A percentile compares a stretch with the other conserved stretches of the same genome.
Conservation (phyloP, 208 protist genomes). For the Balamuthia mandrillaris region DNA sequence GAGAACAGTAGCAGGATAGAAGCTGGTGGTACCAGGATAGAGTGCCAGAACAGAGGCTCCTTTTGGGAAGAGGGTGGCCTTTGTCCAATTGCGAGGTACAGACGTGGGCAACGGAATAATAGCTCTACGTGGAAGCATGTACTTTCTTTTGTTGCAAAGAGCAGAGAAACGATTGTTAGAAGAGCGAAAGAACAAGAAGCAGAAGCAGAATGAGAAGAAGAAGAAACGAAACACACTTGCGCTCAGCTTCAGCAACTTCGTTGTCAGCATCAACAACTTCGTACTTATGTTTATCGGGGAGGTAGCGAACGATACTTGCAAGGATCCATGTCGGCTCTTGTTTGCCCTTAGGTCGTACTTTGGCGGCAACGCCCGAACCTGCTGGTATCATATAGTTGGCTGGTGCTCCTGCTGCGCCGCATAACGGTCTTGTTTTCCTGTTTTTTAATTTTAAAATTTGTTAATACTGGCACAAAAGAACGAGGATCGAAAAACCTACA, state of each 20-base stretch:
- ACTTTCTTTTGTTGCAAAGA: background rate
- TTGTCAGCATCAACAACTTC: conserved; percentile 28
- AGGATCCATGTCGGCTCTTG: too few relatives aligned
- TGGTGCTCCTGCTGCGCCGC: too few relatives aligned
- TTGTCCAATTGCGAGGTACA: background rate
- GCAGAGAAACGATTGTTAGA: background rate
- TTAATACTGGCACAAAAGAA: too few relatives aligned
- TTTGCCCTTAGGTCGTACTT: too few relatives aligned
- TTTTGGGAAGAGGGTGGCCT: conserved; percentile 33
- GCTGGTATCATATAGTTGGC: too few relatives aligned
- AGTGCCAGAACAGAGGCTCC: conserved; percentile 11
- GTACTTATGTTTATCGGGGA: conserved; percentile 27
- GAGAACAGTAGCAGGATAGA: conserved; percentile 23
- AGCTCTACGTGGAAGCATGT: background rate
- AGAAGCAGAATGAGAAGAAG: background rate
- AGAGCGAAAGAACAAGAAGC: background rate
- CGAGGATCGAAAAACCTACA: too few relatives aligned
- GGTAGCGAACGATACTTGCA: too few relatives aligned
- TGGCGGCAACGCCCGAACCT: too few relatives aligned
- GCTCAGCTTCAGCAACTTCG: background rate
- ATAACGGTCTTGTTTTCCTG: too few relatives aligned
- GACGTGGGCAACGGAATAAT: conserved; percentile 20
- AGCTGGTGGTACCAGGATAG: conserved; percentile 26
- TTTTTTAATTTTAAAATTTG: too few relatives aligned
- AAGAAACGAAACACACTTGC: background rate